Evolutionary conservation across 495 filamentous ascomycete genomes (phyloP), one percentile per base, ranked within the genome.

Genomic region (Stereocaulon alpinum): DNA sequence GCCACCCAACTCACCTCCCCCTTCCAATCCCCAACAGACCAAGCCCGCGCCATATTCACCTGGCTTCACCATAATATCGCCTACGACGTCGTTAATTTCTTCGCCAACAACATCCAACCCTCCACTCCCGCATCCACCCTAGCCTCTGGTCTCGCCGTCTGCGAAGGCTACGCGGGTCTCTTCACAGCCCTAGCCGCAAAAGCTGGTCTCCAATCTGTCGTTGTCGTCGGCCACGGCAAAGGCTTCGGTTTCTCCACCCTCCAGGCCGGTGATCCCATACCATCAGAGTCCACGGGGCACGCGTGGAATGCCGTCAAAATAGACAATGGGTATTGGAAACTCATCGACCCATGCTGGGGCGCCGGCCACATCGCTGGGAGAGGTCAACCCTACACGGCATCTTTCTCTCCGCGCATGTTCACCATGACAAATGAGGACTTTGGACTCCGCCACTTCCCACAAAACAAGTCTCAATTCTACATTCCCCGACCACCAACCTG

Each of bases 281-380:
- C 91, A 1, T 76, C 82, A 0, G 77, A 83, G 61, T 64, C 75
- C 0, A 70, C 71, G 4, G 81, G 79, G 44, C 89, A 98, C 71
- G 93, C 93, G 7, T 98, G 93, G 93, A 97, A 92, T 66, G 93
- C 85, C 0, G 87, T 96, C 18, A 80, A 81, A 49, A 89, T 96
- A 57, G 91, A 95, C 61, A 78, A 83, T 43, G 86, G 86, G 2
- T 80, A 85, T 60, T 98, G 92, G 92, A 95, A 96, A 70, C 77
- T 97, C 4, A 76, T 97, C 42, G 93, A 98, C 65, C 61, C 84
- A 3, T 96, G 93, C 69, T 98, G 93, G 93, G 93, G 93, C 42
- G 89, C 92, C 0, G 93, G 93, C 12, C 66, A 65, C 47, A 68
- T 86, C 61, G 50, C 72, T 68, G 71, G 80, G 44, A 47, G 69